These are phyloP conservation scores for Rhizoclosmatium sp. DNA, from an alignment of 192 early-diverging fungal genomes.

Conservation along the genomic window DNA sequence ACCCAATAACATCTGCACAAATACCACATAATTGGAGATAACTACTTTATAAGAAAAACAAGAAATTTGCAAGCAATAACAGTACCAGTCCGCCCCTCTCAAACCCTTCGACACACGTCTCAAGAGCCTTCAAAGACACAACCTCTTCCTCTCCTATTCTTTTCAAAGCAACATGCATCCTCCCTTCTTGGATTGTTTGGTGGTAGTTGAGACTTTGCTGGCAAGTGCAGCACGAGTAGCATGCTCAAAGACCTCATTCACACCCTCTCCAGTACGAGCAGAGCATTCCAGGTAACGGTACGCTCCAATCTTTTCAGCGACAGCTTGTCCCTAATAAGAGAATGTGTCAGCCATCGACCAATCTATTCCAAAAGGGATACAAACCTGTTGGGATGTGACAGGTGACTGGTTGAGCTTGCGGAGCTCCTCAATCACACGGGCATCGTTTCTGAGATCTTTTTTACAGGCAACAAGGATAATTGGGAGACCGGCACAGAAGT, in stretches of 20 bases:
- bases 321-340: slow-evolving; percentile 61
- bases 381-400: slow-evolving; percentile 75
- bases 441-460: slow-evolving; percentile 88
- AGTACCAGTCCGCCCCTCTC: too few species aligned
- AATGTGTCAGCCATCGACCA: not conserved
- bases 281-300: slow-evolving; percentile 92
- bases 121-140: too few species aligned
- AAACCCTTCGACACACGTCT: too few species aligned
- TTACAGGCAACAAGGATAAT: slow-evolving; percentile 89
- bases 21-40: too few species aligned
- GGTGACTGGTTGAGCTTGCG: slow-evolving; percentile 77
- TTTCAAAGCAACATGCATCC: slow-evolving; percentile 37
- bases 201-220: not conserved
- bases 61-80: too few species aligned
- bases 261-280: slow-evolving; percentile 82
- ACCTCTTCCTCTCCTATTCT: not conserved
- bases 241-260: slow-evolving; percentile 27
- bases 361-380: not conserved
- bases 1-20: too few species aligned
- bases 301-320: slow-evolving; percentile 87
- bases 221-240: slow-evolving; percentile 48
- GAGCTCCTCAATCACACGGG: slow-evolving; percentile 77
- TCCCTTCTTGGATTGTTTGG: slow-evolving; percentile 34
- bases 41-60: too few species aligned
- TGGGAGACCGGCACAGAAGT: slow-evolving; percentile 85